Conservation (phyloP, 2,329 filamentous ascomycete genomes). For the Xylaria sp. region DNA sequence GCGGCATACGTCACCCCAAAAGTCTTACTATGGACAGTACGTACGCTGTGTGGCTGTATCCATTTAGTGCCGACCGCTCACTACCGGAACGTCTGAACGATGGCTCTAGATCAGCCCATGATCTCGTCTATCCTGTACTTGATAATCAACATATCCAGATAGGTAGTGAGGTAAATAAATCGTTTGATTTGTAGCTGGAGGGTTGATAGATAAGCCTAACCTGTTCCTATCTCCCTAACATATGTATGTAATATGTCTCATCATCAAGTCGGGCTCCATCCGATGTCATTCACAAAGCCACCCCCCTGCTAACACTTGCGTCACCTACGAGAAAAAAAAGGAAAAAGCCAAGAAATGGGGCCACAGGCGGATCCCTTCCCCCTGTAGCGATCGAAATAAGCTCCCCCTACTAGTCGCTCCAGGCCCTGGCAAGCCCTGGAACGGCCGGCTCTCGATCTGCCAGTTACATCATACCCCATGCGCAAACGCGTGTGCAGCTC, state of each 20-base stretch:
- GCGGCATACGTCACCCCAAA: neutral
- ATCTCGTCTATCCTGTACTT: no score
- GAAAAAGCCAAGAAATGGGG: slow-evolving; percentile 1
- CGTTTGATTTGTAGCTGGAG: no score
- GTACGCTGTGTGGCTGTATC: no score
- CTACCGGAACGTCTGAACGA: neutral
- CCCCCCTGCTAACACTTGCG: slow-evolving; percentile 16
- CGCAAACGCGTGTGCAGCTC: slow-evolving; percentile 11
- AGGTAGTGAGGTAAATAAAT: no score
- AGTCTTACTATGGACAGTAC: neutral
- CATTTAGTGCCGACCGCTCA: neutral
- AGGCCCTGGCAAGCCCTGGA: no score
- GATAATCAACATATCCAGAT: no score
- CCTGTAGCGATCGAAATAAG: slow-evolving; percentile 9
- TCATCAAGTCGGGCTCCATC: neutral
- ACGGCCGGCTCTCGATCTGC: slow-evolving; percentile 9
- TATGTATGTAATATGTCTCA: neutral
- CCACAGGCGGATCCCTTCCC: slow-evolving; percentile 3
- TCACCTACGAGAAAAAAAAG: slow-evolving; percentile 5
- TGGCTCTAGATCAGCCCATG: no score
- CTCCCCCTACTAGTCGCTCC: neutral
- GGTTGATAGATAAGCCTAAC: no score
- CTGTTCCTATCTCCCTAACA: no score
- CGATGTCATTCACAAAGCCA: slow-evolving; percentile 9
- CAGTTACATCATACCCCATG: slow-evolving; percentile 26